Base-by-base conservation (phyloP, 2,329 filamentous ascomycete species). In the Sordariomycetes sp. region DNA sequence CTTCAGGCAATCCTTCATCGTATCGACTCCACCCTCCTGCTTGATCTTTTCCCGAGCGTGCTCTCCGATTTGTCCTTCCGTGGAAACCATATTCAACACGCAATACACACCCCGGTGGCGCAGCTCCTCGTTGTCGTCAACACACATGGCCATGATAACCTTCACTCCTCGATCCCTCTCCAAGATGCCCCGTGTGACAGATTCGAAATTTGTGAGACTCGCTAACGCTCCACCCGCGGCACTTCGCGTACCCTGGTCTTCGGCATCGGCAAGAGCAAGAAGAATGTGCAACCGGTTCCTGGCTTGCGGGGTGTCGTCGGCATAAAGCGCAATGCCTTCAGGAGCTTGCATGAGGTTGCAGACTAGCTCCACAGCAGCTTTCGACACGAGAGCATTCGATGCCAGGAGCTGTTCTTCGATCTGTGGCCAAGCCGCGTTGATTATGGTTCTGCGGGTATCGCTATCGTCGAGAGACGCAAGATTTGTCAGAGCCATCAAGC, bases 401-500 rank as follows among this genome's bases (percentile, higher is more conserved):
- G 78, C 82, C 2, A 96, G 71, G 2, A 96, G 65, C 14, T 88
- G 72, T 44, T 95, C 86, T 54, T 96, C 92, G 28, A 94, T 70
- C 15, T 76, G 75, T 1, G 76, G 54, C 75, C 86, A 94, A 1
- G 81, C 76, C 4, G 72, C 64, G 8, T 82, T 76, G 23, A 94
- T 76, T 32, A 94, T 88, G 12, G 71, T 66, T 23, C 72, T 66
- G 29, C 80, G 72, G 6, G 74, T 70, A 6, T 77, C 72, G 21
- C 76, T 68, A 39, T 81, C 72, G 34, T 88, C 81, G 10, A 80
- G 74, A 0, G 86, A 93, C 0, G 90, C 92, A 7, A 98, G 73
- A 47, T 98, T 98, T 1, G 92, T 96, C 23, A 98, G 72, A 0
- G 92, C 90, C 55, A 96, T 82, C 8, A 98, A 71, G 1, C 82